Evolutionary conservation across 805 yeast species (phyloP).

Genomic region (Wilhelminamyces savonicus): DNA sequence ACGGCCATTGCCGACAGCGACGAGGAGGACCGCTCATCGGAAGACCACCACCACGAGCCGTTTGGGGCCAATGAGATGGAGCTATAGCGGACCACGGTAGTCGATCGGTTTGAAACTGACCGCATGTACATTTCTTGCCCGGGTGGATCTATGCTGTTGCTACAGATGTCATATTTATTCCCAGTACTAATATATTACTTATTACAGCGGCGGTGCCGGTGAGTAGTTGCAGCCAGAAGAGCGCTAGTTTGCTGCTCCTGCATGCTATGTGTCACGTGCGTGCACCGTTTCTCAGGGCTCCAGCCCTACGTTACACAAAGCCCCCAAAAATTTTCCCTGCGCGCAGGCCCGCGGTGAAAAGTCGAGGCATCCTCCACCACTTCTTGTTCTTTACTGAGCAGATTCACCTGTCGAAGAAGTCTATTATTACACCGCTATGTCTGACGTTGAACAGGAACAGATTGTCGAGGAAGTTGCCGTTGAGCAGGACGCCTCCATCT

Average conservation of each 20-base stretch:
- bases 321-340: too few relatives aligned
- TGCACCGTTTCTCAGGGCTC: slow-evolving; percentile 7
- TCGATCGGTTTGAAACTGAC: too few relatives aligned
- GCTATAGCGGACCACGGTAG: slow-evolving; percentile 11
- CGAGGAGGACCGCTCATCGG: slow-evolving; percentile 17
- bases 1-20: slow-evolving; percentile 13
- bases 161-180: neutral
- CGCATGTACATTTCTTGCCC: too few relatives aligned
- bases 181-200: too few relatives aligned
- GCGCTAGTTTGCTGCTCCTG: too few relatives aligned
- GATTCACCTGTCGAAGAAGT: slow-evolving; percentile 65
- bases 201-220: too few relatives aligned
- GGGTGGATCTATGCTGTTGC: too few relatives aligned
- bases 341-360: slow-evolving; percentile 2
- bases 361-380: neutral
- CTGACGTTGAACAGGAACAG: slow-evolving; percentile 90
- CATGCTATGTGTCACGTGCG: neutral
- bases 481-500: slow-evolving; percentile 80
- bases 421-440: slow-evolving; percentile 55
- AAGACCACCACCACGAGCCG: slow-evolving; percentile 32
- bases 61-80: slow-evolving; percentile 42
- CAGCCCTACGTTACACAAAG: slow-evolving; percentile 10
- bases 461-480: slow-evolving; percentile 77
- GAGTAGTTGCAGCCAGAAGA: too few relatives aligned
- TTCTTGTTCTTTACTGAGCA: slow-evolving; percentile 21